Base-by-base conservation (phyloP, 1,284 basidiomycete species). In the Puccinia horiana region DNA sequence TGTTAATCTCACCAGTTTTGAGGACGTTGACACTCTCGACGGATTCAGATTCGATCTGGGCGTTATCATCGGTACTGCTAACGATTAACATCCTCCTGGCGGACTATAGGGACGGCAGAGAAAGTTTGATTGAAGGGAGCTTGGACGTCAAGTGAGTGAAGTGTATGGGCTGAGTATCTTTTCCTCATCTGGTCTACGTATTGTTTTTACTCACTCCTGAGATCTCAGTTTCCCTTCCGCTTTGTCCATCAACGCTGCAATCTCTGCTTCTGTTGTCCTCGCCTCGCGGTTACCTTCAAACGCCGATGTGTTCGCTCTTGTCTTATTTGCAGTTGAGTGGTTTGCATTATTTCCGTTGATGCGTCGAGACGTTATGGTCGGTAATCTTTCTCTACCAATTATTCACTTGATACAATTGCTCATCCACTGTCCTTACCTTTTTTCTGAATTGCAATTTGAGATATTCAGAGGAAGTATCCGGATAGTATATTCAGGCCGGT, bases 41-140 rank as follows among this genome's bases (percentile, higher is more conserved):
- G 0, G 98, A 96, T 26, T 93, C 92, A 18, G 97, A 99, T 87
- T 95, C 94, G 37, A 97, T 98, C 84, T 98, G 95, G 95, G 96
- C 96, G 9, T 88, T 98, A 67, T 91, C 94, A 69, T 90, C 90
- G 18, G 88, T 88, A 84, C 88, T 94, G 47, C 91, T 93, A 85
- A 87, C 89, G 58, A 87, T 92, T 58, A 91, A 92, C 85, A 87
- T 91, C 5, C 87, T 92, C 52, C 86, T 94, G 16, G 91, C 91
- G 3, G 92, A 94, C 87, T 93, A 93, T 85, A 85, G 85, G 86
- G 89, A 86, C 85, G 86, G 86, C 0, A 83, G 84, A 26, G 87
- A 86, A 83, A 86, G n/a, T 40, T 83, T 11, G 83, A 84, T 32
- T 73, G 79, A 56, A 42, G 83, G 70, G 83, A 83, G 44, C 23